phyloP scores from a whole-genome alignment of 768 basidiomycete genomes.

The Tephrocybe sp. region DNA sequence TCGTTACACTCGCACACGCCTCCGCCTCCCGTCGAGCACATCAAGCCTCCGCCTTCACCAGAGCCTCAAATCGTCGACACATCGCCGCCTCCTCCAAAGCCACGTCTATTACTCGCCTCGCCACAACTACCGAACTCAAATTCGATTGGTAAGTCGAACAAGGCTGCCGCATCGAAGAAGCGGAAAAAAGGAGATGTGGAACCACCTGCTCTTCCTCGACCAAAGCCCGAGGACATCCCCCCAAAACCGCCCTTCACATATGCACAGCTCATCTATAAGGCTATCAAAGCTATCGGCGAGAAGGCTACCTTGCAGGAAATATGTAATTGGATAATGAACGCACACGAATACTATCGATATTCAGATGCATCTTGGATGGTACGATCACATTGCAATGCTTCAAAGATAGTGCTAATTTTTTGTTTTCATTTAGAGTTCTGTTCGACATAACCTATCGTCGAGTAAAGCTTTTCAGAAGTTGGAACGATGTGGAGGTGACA shows the following conservation, averaged over 20 bases:
- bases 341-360: constrained; percentile 87
- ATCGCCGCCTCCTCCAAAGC: constrained; percentile 38
- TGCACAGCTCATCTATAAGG: constrained; percentile 87
- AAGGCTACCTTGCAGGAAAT: constrained; percentile 92
- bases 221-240: constrained; percentile 74
- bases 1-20: constrained; percentile 78
- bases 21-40: constrained; percentile 48
- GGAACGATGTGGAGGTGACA: constrained; percentile 79
- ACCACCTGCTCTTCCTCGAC: constrained; percentile 32
- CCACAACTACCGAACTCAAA: constrained; percentile 65
- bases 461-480: constrained; percentile 90
- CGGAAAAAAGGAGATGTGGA: constrained; percentile 63
- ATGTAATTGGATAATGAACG: constrained; percentile 86
- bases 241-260: constrained; percentile 90
- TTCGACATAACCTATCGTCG: constrained; percentile 93
- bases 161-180: constrained; percentile 55
- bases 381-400: constrained; percentile 23
- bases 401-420: background rate
- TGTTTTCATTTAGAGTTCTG: constrained; percentile 62
- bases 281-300: constrained; percentile 77
- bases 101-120: constrained; percentile 30
- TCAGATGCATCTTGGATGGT: constrained; percentile 94
- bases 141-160: constrained; percentile 46
- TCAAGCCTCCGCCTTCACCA: constrained; percentile 44
- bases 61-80: constrained; percentile 36